Evolutionary conservation across 208 protist species (phyloP), one percentile per base, ranked within the genome.

Genomic region (Acanthamoeba divionensis): DNA sequence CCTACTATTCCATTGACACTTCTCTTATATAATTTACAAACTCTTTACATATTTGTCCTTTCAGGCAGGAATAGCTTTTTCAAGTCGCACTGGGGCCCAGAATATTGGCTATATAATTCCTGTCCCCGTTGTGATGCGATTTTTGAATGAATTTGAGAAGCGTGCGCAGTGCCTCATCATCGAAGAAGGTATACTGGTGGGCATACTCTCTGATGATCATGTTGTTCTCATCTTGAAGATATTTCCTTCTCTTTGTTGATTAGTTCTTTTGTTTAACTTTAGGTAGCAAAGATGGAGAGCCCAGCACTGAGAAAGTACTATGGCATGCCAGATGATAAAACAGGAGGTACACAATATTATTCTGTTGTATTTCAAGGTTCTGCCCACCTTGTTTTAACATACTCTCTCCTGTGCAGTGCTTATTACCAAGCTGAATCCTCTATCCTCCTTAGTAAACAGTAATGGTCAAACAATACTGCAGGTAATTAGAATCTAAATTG

Each of bases 81-180:
- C 67, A 26, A 1, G 67, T 38, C 33, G 67, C 2, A 18, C 60
- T 21, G 29, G 50, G n/a, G 60, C 44, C 1, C 62, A 90, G 75
- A 91, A 92, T 91, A 79, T 55, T 71, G 66, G 82, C 1, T 79
- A 66, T 50, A 92, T 92, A 62, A 92, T 92, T 5, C 90, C 90
- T 21, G 90, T 92, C 29, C 90, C 90, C 10, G 79, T 92, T 31
- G 91, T 92, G 29, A 26, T 91, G 63, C 90, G 90, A 4, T 92
- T 92, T 63, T 66, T 92, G 0, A 69, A 71, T 24, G 82, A 91
- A 26, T 89, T 52, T 31, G 60, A 54, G 10, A 26, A 82, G 1
- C 50, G 38, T n/a, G 52, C 47, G 18, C 13, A 36, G 13, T 33
- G 31, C 31, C 31, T 38, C 62, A 54, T 67, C 47, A 77, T 91